Percentiles rank a stretch among this genome's conserved stretches.
phyloP scores from a whole-genome alignment of 2,329 filamentous ascomycete genomes.

The Aspergillus uvarum region DNA sequence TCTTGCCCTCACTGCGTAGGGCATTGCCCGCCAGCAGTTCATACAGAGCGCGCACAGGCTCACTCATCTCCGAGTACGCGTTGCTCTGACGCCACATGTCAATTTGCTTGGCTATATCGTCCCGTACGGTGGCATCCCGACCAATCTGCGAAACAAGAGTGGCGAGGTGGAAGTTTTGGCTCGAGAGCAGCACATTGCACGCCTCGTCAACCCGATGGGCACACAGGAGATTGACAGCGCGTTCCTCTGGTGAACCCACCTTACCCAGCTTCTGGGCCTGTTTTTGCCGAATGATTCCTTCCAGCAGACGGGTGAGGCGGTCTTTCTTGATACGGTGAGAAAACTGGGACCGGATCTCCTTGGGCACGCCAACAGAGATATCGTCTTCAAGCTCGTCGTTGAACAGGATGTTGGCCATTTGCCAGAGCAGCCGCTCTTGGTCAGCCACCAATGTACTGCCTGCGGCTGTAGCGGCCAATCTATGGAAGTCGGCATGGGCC shows the following conservation, averaged over 20 bases:
- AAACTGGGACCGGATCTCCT: slow-evolving; percentile 40
- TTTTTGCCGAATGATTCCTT: slow-evolving; percentile 53
- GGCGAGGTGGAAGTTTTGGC: slow-evolving; percentile 78
- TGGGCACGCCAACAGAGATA: slow-evolving; percentile 44
- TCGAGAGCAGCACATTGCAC: slow-evolving; percentile 73
- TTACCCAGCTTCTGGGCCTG: slow-evolving; percentile 68
- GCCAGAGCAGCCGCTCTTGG: slow-evolving; percentile 65
- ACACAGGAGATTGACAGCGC: slow-evolving; percentile 76
- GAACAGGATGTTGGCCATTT: slow-evolving; percentile 82
- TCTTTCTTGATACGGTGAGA: slow-evolving; percentile 50
- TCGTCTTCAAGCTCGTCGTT: slow-evolving; percentile 60
- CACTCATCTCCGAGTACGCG: slow-evolving; percentile 81
- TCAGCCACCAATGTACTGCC: slow-evolving; percentile 29
- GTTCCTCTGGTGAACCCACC: slow-evolving; percentile 70
- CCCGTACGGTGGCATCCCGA: slow-evolving; percentile 65
- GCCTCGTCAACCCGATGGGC: slow-evolving; percentile 78
- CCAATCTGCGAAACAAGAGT: slow-evolving; percentile 82
- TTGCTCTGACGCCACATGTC: slow-evolving; percentile 80
- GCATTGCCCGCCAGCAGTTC: slow-evolving; percentile 86
- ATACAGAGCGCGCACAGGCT: slow-evolving; percentile 82
- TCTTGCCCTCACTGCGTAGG: slow-evolving; percentile 75
- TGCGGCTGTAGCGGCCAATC: slow-evolving; percentile 29
- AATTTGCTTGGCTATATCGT: slow-evolving; percentile 76
- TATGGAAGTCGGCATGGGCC: slow-evolving; percentile 33
- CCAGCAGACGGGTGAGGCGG: slow-evolving; percentile 45